These are phyloP conservation scores for Rossbeevera mucosa DNA, from an alignment of 768 basidiomycete species.

Conservation along the genomic window DNA sequence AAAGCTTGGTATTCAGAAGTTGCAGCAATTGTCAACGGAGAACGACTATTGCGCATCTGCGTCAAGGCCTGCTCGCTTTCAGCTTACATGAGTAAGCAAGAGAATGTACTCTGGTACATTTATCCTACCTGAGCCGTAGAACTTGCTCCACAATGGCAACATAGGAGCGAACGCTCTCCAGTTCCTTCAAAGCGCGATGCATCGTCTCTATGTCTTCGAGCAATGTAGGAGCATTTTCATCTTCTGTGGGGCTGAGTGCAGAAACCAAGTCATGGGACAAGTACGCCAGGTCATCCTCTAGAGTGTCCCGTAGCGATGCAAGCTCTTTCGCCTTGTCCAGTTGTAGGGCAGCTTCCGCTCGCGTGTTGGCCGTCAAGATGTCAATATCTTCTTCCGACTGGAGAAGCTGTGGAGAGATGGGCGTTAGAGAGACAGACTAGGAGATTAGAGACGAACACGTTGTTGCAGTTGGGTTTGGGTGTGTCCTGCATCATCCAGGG, in stretches of 20 bases:
- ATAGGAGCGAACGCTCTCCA: constrained; percentile 73
- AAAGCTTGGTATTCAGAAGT: constrained; percentile 58
- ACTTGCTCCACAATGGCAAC: constrained; percentile 69
- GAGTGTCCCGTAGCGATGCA: constrained; percentile 67
- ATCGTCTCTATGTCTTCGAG: constrained; percentile 79
- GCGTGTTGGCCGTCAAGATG: constrained; percentile 45
- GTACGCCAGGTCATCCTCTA: constrained; percentile 72
- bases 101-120: not conserved
- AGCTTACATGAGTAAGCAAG: constrained; percentile 6
- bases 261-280: constrained; percentile 64
- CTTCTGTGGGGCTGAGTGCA: constrained; percentile 39
- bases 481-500: constrained; percentile 41
- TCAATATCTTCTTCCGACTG: constrained; percentile 48
- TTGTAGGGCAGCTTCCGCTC: constrained; percentile 42
- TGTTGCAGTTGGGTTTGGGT: constrained; percentile 38
- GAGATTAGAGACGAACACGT: constrained; percentile 39
- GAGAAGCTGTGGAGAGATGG: constrained; percentile 49
- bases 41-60: constrained; percentile 40
- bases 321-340: constrained; percentile 67
- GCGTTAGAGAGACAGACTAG: constrained; percentile 7
- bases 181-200: constrained; percentile 70
- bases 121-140: constrained; percentile 62
- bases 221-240: constrained; percentile 53
- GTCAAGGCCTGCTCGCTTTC: constrained; percentile 55
- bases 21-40: constrained; percentile 41